Conservation (phyloP, 192 early-diverging fungal species). For the Cetraspora pellucida region DNA sequence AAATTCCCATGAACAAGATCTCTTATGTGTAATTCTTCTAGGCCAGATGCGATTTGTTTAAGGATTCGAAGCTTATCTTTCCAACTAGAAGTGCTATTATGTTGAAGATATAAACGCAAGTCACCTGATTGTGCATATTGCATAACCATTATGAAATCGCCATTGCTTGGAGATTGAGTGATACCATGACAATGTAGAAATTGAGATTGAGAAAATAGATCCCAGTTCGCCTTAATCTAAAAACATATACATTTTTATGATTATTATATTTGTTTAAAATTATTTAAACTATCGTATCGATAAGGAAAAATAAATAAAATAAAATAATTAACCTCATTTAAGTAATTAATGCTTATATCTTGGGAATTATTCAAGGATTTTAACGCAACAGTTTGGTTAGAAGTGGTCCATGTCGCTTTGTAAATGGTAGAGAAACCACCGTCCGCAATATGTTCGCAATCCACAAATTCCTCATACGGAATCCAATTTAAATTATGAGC, state of each 20-base stretch:
- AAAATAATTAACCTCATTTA: conserved; percentile 39
- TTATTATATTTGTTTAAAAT: conserved; percentile 3
- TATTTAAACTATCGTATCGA: not conserved
- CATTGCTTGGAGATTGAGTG: conserved; percentile 42
- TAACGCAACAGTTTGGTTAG: conserved; percentile 34
- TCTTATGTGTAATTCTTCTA: conserved; percentile 45
- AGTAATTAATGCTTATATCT: conserved; percentile 33
- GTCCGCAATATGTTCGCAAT: conserved; percentile 30
- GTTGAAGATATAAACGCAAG: conserved; percentile 40
- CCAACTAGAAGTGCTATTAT: conserved; percentile 34
- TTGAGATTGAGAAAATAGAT: conserved; percentile 15
- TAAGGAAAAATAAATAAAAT: not conserved
- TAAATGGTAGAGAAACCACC: conserved; percentile 49
- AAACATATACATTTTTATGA: conserved; percentile 30
- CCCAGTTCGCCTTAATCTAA: conserved; percentile 25
- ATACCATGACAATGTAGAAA: conserved; percentile 40
- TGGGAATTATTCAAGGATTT: conserved; percentile 39
- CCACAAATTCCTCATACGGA: conserved; percentile 29
- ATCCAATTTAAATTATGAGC: conserved; percentile 30
- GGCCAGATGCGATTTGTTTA: conserved; percentile 37
- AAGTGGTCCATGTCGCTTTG: conserved; percentile 19
- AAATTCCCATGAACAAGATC: conserved; percentile 49
- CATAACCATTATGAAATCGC: conserved; percentile 49
- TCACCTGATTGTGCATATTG: conserved; percentile 45
- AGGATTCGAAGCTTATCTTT: conserved; percentile 38